Percentiles rank a stretch among this genome's conserved stretches.
These are phyloP conservation scores for Mollisia scopiformis DNA, from an alignment of 2,329 filamentous ascomycete genomes.

Conservation along the genomic window DNA sequence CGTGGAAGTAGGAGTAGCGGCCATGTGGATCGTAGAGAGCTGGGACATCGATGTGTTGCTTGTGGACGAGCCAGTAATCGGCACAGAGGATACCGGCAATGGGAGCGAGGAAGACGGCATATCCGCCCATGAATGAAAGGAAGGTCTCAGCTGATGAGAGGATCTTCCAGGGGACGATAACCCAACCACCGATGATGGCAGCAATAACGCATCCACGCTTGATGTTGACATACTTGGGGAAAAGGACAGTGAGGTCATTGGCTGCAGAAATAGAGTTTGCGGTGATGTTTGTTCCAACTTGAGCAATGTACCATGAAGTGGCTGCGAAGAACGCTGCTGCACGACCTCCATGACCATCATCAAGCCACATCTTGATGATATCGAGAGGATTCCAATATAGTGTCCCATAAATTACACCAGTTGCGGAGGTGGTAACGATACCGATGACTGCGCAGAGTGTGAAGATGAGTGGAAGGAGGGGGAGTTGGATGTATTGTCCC, in stretches of 20 bases:
- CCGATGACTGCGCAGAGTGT: constrained; percentile 47
- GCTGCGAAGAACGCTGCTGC: constrained; percentile 52
- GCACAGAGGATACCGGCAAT: constrained; percentile 60
- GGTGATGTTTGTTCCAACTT: constrained; percentile 58
- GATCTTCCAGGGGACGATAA: constrained; percentile 69
- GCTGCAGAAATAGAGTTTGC: constrained; percentile 58
- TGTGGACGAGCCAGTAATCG: constrained; percentile 59
- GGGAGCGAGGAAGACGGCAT: constrained; percentile 63
- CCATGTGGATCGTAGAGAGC: constrained; percentile 39
- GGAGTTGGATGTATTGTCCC: constrained; percentile 44
- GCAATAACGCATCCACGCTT: constrained; percentile 57
- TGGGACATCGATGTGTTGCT: constrained; percentile 40
- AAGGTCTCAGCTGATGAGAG: constrained; percentile 60
- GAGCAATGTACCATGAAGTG: constrained; percentile 55
- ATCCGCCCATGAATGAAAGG: constrained; percentile 67
- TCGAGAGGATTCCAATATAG: constrained; percentile 54
- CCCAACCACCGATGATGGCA: constrained; percentile 57
- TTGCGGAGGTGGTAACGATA: constrained; percentile 60
- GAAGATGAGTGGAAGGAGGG: constrained; percentile 34
- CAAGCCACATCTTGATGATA: constrained; percentile 47
- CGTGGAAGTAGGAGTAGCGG: constrained; percentile 33
- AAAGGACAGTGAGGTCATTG: constrained; percentile 59
- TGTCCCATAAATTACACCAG: constrained; percentile 53
- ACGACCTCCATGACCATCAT: constrained; percentile 46
- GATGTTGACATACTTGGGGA: constrained; percentile 58